A percentile compares a stretch with the other conserved stretches of the same genome.
Conservation (phyloP, 768 basidiomycete species). For the Collybiopsis confluens region DNA sequence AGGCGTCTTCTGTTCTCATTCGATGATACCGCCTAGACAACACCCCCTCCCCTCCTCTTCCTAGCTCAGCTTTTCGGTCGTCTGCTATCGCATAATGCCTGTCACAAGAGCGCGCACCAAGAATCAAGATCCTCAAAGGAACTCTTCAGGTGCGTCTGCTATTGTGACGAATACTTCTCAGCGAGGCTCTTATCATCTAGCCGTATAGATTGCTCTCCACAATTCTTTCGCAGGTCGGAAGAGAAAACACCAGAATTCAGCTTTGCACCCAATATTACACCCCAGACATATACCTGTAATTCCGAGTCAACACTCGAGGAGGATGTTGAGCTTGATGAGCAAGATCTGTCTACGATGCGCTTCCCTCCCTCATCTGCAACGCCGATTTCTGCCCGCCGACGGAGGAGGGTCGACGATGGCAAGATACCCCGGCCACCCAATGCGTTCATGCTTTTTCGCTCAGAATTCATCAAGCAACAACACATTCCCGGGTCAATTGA, state of each 20-base stretch:
- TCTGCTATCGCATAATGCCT: neutral
- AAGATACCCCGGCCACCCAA: constrained; percentile 85
- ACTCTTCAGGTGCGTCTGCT: neutral
- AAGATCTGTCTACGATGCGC: neutral
- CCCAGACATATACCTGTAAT: neutral
- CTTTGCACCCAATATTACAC: neutral
- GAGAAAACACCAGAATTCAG: neutral
- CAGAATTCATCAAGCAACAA: constrained; percentile 73
- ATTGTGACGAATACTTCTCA: too few species aligned
- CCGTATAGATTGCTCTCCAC: too few species aligned
- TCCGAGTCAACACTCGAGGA: neutral
- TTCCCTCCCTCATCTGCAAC: neutral
- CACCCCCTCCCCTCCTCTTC: neutral
- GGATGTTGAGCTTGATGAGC: neutral
- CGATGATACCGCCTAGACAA: neutral
- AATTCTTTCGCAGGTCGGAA: too few species aligned
- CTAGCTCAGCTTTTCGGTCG: neutral
- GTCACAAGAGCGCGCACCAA: neutral
- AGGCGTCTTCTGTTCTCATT: neutral
- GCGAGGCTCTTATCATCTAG: too few species aligned
- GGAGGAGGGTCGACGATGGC: constrained; percentile 51
- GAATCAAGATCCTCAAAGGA: neutral
- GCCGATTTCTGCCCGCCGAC: constrained; percentile 34
- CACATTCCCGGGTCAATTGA: constrained; percentile 76
- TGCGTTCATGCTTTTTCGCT: constrained; percentile 84